Evolutionary conservation across 257 asterid species (phyloP).

Genomic region (Penstemon newberryi): DNA sequence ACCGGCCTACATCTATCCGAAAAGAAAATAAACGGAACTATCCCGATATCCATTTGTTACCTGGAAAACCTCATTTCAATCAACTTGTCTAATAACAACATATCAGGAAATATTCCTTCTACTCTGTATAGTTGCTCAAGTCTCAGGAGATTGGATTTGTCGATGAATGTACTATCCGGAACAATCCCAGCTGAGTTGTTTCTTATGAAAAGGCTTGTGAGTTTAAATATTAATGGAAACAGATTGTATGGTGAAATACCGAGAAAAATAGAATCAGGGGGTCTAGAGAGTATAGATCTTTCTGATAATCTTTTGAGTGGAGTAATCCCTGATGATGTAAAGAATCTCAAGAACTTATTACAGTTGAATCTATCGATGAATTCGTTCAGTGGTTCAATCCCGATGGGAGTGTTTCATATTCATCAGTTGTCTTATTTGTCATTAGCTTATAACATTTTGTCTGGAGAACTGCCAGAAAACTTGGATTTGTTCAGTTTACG

Average conservation of each 20-base stretch:
- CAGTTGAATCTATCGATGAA: constrained; percentile 34
- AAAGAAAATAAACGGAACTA: constrained; percentile 29
- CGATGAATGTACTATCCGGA: constrained; percentile 29
- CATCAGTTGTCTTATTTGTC: constrained; percentile 5
- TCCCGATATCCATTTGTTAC: constrained; percentile 31
- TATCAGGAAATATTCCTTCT: constrained; percentile 30
- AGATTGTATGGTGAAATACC: constrained; percentile 33
- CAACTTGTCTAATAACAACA: constrained; percentile 22
- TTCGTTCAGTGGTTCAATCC: constrained; percentile 34
- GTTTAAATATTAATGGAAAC: constrained; percentile 23
- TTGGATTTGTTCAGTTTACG: constrained; percentile 13
- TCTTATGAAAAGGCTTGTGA: constrained; percentile 12
- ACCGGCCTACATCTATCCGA: constrained; percentile 22
- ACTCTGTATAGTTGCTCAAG: constrained; percentile 21
- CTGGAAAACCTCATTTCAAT: constrained; percentile 24
- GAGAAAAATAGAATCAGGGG: not conserved
- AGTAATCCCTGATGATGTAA: constrained; percentile 33
- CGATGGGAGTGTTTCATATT: constrained; percentile 27
- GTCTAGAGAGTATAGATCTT: constrained; percentile 26
- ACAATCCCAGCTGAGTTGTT: constrained; percentile 39
- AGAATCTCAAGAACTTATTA: constrained; percentile 26
- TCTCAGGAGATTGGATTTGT: constrained; percentile 27
- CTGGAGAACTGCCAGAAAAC: constrained; percentile 34
- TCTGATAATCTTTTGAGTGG: constrained; percentile 36
- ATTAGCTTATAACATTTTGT: constrained; percentile 31